Evolutionary conservation across 192 early-diverging fungal genomes (phyloP).

Genomic region (Coemansia sp.): DNA sequence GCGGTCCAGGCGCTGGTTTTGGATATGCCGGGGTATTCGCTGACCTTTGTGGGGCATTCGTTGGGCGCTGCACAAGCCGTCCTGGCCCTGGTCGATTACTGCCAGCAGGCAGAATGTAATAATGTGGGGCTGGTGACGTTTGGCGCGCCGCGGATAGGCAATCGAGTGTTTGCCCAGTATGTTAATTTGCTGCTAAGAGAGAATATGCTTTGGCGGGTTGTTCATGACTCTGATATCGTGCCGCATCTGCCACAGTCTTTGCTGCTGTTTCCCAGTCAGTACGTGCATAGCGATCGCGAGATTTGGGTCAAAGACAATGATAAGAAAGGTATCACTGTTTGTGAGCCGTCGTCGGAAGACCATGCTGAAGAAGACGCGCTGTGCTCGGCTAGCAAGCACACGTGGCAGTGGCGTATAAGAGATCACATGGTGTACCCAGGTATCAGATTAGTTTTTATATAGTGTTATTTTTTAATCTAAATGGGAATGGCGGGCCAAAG

Average conservation of each 20-base stretch:
- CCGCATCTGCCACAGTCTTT: conserved; percentile 26
- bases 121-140: conserved; percentile 23
- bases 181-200: conserved; percentile 35
- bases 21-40: conserved; percentile 7
- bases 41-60: conserved; percentile 47
- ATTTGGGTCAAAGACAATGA: conserved; percentile 25
- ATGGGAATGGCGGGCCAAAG: conserved; percentile 72
- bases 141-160: conserved; percentile 45
- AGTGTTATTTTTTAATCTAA: background rate
- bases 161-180: conserved; percentile 27
- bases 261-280: conserved; percentile 11
- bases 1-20: conserved; percentile 4
- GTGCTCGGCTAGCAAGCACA: conserved; percentile 27
- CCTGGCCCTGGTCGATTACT: conserved; percentile 29
- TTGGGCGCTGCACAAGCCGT: conserved; percentile 44
- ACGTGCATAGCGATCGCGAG: conserved; percentile 38
- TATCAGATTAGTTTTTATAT: conserved; percentile 3
- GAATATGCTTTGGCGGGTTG: conserved; percentile 12
- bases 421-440: conserved; percentile 50
- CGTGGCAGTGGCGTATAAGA: conserved; percentile 25
- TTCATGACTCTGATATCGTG: conserved; percentile 39
- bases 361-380: conserved; percentile 14
- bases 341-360: background rate
- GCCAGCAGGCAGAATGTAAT: background rate
- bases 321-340: background rate